Conservation (phyloP, 257 asterid species). For the Fraxinus excelsior region DNA sequence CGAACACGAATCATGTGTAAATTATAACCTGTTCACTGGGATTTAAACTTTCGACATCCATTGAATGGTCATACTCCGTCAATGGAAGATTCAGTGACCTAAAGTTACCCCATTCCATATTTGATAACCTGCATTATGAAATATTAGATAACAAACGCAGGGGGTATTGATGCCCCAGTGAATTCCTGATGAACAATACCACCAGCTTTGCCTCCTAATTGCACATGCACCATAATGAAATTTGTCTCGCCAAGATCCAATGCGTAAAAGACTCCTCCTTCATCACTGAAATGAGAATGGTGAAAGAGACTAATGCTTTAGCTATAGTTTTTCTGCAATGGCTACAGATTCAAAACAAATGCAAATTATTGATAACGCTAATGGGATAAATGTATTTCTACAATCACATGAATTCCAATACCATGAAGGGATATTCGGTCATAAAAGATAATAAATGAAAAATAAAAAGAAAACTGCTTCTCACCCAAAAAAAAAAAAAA, state of each 20-base stretch:
- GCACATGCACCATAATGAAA: slow-evolving; percentile 82
- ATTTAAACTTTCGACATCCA: slow-evolving; percentile 78
- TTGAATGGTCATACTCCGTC: slow-evolving; percentile 62
- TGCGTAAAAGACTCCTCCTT: slow-evolving; percentile 86
- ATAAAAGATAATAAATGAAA: too few relatives aligned
- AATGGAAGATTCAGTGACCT: slow-evolving; percentile 81
- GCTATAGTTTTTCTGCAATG: too few relatives aligned
- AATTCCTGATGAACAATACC: slow-evolving; percentile 81
- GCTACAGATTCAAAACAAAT: too few relatives aligned
- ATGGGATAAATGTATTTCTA: too few relatives aligned
- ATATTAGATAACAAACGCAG: slow-evolving; percentile 65
- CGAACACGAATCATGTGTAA: neutral
- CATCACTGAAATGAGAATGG: slow-evolving; percentile 47
- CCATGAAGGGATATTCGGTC: too few relatives aligned
- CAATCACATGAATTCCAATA: too few relatives aligned
- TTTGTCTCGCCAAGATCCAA: slow-evolving; percentile 97
- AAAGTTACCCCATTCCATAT: slow-evolving; percentile 91
- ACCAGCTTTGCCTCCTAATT: slow-evolving; percentile 66
- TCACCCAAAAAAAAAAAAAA: too few relatives aligned
- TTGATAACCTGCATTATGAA: slow-evolving; percentile 45
- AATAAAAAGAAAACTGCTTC: too few relatives aligned
- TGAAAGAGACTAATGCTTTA: neutral
- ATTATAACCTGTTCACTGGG: slow-evolving; percentile 75
- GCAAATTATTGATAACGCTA: too few relatives aligned
- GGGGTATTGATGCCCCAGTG: slow-evolving; percentile 79